Percentiles rank a stretch among this genome's conserved stretches.
These are phyloP conservation scores for Debaryomyces castellii DNA, from an alignment of 805 yeast genomes.

Conservation along the genomic window DNA sequence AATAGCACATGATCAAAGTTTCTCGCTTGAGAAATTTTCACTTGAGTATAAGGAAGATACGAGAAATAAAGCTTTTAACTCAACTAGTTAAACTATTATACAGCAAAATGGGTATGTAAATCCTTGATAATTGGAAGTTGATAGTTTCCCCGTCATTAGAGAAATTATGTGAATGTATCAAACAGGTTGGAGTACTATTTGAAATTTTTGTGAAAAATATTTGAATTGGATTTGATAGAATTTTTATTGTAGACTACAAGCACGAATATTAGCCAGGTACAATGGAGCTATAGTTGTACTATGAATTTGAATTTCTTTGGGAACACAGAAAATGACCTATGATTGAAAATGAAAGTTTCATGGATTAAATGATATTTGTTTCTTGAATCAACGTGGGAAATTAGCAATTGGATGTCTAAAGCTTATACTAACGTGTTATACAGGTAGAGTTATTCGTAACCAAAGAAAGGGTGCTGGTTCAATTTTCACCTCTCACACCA, in stretches of 20 bases:
- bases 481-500: conserved; percentile 99
- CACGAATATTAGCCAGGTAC: background rate
- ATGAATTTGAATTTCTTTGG: no score
- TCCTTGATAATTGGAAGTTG: background rate
- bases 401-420: background rate
- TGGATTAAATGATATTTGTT: no score
- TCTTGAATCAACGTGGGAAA: background rate
- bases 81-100: conserved; percentile 4
- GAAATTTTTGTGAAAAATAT: no score
- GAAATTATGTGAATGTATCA: background rate
- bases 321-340: no score
- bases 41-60: background rate
- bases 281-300: no score
- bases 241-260: background rate
- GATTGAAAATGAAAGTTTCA: no score
- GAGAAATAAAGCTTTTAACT: background rate
- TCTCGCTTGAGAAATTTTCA: conserved; percentile 1
- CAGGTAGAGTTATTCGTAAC: conserved; percentile 99
- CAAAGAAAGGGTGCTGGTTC: conserved; percentile 99
- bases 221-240: background rate
- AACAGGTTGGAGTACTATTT: background rate
- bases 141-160: background rate
- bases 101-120: conserved; percentile 13
- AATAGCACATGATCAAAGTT: background rate
- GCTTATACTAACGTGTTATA: conserved; percentile 12